phyloP scores from a whole-genome alignment of 345 rosid species.

The Barbarea vulgaris region DNA sequence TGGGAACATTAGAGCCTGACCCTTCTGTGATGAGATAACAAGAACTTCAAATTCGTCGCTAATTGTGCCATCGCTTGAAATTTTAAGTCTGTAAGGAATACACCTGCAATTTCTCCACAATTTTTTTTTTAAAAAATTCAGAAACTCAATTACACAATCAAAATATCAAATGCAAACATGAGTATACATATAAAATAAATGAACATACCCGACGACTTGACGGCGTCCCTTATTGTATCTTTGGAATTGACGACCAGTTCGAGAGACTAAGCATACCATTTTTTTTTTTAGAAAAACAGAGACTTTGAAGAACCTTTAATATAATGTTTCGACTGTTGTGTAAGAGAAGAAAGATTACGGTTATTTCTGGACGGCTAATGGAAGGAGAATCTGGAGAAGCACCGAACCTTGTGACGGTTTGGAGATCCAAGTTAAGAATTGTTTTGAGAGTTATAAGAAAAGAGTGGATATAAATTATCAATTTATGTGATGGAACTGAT shows the following conservation, averaged over 20 bases:
- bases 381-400: neutral
- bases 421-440: slow-evolving; percentile 5
- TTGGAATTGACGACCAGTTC: slow-evolving; percentile 75
- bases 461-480: slow-evolving; percentile 18
- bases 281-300: neutral
- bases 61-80: slow-evolving; percentile 37
- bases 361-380: neutral
- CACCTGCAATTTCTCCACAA: slow-evolving; percentile 48
- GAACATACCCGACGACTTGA: slow-evolving; percentile 79
- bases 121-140: neutral
- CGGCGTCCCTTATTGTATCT: slow-evolving; percentile 78
- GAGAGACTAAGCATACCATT: slow-evolving; percentile 70
- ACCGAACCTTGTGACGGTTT: slow-evolving; percentile 5
- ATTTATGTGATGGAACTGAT: slow-evolving; percentile 10
- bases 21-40: slow-evolving; percentile 78
- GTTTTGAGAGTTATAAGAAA: slow-evolving; percentile 13
- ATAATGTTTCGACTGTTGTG: neutral
- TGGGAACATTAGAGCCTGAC: slow-evolving; percentile 82
- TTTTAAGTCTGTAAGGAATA: slow-evolving; percentile 71
- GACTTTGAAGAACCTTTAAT: slow-evolving; percentile 17
- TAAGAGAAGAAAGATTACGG: slow-evolving; percentile 7
- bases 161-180: neutral
- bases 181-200: neutral
- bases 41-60: slow-evolving; percentile 66
- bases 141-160: neutral